A percentile compares a stretch with the other conserved stretches of the same genome.
These are phyloP conservation scores for Umbellularia californica DNA, from an alignment of 164 flowering plant genomes.

Conservation along the genomic window DNA sequence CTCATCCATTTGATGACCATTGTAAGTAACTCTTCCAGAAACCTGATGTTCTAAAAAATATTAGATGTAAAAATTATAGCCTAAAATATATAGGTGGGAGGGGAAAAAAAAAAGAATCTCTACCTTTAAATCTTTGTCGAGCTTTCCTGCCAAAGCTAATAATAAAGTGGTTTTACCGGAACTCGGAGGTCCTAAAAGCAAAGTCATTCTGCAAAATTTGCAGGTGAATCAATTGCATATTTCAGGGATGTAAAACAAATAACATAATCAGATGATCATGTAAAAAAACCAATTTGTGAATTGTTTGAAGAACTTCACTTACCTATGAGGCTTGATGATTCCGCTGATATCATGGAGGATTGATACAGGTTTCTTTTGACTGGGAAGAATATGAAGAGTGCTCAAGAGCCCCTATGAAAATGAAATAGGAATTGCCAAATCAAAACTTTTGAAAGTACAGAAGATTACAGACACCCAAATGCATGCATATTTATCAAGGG, in stretches of 20 bases:
- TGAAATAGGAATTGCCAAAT: background rate
- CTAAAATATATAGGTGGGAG: background rate
- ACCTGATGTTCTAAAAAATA: constrained; percentile 21
- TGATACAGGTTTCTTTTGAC: constrained; percentile 2
- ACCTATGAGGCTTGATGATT: constrained; percentile 81
- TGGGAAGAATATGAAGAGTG: constrained; percentile 8
- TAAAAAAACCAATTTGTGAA: background rate
- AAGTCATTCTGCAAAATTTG: constrained; percentile 21
- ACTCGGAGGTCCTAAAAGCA: constrained; percentile 49
- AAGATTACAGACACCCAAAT: background rate
- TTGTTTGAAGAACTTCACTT: background rate
- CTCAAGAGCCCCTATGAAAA: constrained; percentile 6
- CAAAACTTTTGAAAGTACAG: background rate
- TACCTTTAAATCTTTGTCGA: constrained; percentile 39
- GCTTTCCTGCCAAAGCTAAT: constrained; percentile 76
- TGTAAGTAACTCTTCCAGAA: constrained; percentile 59
- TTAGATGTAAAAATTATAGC: background rate
- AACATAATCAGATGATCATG: background rate
- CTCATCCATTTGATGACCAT: constrained; percentile 64
- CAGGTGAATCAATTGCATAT: background rate
- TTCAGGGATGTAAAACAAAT: background rate
- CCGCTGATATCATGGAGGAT: constrained; percentile 80
- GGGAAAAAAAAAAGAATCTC: too few species aligned
- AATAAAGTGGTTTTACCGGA: constrained; percentile 65
- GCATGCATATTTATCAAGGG: background rate